Evolutionary conservation across 2,329 filamentous ascomycete species (phyloP), one percentile per base, ranked within the genome.

Genomic region (Aciculosporium take): DNA sequence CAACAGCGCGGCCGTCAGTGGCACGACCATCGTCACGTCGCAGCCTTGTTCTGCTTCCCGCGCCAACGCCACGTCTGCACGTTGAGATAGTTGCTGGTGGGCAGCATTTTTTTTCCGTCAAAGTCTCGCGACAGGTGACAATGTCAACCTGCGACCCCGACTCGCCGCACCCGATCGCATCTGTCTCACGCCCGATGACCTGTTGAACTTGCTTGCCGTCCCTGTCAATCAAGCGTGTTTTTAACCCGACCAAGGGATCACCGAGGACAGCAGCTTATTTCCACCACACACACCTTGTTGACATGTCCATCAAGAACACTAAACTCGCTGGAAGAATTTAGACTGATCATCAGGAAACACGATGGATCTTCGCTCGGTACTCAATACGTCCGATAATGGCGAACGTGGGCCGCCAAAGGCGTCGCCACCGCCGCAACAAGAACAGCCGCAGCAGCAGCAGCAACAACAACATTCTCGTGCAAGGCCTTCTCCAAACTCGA

Each of bases 321-420:
- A 24, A 24, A 30, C 13, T 36, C 15, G 15, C 17, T 7, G 29
- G 27, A 17, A 17, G 5, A 15, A 4, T 13, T 24, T 12, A 29
- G 5, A 28, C 17, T 28, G 17, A 6, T 35, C 28, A 15, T n/a
- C 24, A 27, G 17, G 10, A 7, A 25, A 15, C 46, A 54, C 43
- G 41, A 68, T 75, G 71, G 70, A 74, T 61, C 63, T 75, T 43
- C 59, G 63, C 47, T 66, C 65, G 13, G 69, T 78, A 51, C 58
- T 77, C 37, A 77, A 76, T 55, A 62, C 65, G 18, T 64, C 68
- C 28, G 72, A 71, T 46, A 59, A 59, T 44, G 66, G 60, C 49
- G 66, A 62, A 39, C 56, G 59, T 46, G 53, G 54, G 35, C 56
- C 58, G 39, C 51, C 56, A 42, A 58, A 57, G 47, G 55, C 58